Evolutionary conservation across 129 eudicot genomes (phyloP), one percentile per base, ranked within the genome.

Genomic region (Flaveria trinervia): DNA sequence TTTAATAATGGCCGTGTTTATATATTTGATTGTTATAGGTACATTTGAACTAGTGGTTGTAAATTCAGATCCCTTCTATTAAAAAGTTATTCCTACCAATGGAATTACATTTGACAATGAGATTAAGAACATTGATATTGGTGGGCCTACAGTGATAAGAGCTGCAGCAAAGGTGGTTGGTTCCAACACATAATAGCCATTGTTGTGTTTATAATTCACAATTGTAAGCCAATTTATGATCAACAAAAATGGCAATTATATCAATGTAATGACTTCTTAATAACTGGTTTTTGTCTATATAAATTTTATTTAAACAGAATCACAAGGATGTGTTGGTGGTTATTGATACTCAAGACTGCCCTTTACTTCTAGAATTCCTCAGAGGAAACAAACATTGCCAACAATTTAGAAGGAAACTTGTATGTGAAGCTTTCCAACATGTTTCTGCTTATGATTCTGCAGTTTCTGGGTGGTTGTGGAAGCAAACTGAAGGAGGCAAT

Each of bases 381-480:
- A 72, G 60, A 72, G 89, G 84, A 45, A 81, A 82, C 30, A 74
- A 78, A 49, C 93, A 83, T 71, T 90, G 89, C 80, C 92, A 80
- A 68, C 86, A 84, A 7, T 89, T 91, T 45, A 85, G 92, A 64
- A 94, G 86, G 66, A 85, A 72, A 80, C 90, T 94, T 8, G 97
- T 97, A 94, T 20, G 22, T 20, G 22, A 20, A 20, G 22, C 22
- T 20, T 20, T 20, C 22, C 22, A 20, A 20, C 22, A 20, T 71
- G 88, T 83, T 77, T 96, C 97, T 83, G 81, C 97, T 65, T 94
- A 94, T 78, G 98, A 94, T 82, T 87, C 98, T 75, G 98, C 98
- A 62, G 96, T 94, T 81, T 89, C 98, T 81, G 93, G 91, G 77
- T 94, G 98, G 96, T 55, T 94, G 71, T 89, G 98, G 98, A 94